Evolutionary conservation across 306 rosid species (phyloP).

Genomic region (Quercus cerris): DNA sequence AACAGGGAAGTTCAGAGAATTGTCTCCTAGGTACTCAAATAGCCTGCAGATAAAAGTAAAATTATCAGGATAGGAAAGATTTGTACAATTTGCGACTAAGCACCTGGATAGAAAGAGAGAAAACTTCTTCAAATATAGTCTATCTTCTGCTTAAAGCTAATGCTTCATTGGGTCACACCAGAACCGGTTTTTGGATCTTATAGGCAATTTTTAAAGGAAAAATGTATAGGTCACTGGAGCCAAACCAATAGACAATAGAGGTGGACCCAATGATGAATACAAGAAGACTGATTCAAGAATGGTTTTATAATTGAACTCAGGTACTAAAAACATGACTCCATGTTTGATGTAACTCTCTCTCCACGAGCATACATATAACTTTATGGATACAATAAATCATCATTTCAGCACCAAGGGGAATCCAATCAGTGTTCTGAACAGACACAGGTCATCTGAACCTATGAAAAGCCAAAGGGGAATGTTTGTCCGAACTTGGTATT

Average conservation of each 20-base stretch:
- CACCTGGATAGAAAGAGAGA: neutral
- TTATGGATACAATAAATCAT: neutral
- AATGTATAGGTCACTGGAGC: neutral
- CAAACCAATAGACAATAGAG: neutral
- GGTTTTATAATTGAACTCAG: neutral
- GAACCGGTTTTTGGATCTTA: neutral
- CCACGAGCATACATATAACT: neutral
- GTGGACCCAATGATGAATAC: neutral
- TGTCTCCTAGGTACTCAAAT: constrained; percentile 77
- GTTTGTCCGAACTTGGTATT: neutral
- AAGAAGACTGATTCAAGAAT: neutral
- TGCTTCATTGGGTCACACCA: neutral
- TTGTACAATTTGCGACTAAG: neutral
- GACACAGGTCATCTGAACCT: neutral
- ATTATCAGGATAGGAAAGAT: constrained; percentile 13
- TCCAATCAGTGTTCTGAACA: neutral
- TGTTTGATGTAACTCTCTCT: neutral
- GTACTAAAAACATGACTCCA: neutral
- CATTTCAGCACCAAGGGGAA: neutral
- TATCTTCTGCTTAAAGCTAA: neutral
- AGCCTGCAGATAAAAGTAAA: constrained; percentile 42
- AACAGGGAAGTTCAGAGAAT: constrained; percentile 71
- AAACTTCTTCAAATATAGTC: neutral
- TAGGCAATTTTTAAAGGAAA: neutral
- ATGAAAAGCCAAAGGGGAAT: neutral